phyloP scores from a whole-genome alignment of 257 asterid species.

The Nicotiana benthamiana region DNA sequence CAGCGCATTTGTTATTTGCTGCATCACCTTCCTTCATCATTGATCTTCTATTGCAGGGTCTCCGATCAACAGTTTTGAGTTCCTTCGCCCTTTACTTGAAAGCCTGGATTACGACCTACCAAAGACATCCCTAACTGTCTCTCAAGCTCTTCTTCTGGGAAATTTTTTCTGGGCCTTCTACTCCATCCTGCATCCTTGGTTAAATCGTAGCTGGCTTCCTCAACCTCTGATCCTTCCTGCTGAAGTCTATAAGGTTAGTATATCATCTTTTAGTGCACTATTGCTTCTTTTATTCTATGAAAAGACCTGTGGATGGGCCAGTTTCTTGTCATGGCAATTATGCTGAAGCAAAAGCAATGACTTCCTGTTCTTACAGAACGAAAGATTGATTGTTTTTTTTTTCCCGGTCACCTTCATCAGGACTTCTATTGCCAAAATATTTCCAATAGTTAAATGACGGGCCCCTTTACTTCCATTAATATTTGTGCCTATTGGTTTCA shows the following conservation, averaged over 20 bases:
- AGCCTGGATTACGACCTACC: constrained; percentile 77
- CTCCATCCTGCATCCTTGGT: constrained; percentile 66
- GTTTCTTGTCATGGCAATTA: neutral
- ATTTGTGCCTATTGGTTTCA: neutral
- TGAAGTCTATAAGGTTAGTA: constrained; percentile 76
- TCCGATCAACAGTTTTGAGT: constrained; percentile 90
- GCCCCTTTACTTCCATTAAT: neutral
- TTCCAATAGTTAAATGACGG: neutral
- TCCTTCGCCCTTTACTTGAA: constrained; percentile 58
- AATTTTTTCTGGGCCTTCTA: constrained; percentile 54
- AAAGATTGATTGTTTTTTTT: neutral
- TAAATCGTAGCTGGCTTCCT: constrained; percentile 70
- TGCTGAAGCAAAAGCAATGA: neutral
- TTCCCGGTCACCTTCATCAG: neutral
- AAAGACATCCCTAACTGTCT: constrained; percentile 46
- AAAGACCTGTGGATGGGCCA: too few species aligned
- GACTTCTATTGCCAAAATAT: neutral
- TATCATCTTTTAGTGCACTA: neutral
- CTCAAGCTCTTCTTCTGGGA: constrained; percentile 73
- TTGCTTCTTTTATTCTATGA: neutral
- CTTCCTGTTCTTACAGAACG: neutral
- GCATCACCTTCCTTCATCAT: neutral
- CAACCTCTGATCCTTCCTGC: constrained; percentile 90
- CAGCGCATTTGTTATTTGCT: neutral
- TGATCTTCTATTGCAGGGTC: constrained; percentile 41